These are phyloP conservation scores for Perkinsus marinus DNA, from an alignment of 169 alveolate species.

Conservation along the genomic window DNA sequence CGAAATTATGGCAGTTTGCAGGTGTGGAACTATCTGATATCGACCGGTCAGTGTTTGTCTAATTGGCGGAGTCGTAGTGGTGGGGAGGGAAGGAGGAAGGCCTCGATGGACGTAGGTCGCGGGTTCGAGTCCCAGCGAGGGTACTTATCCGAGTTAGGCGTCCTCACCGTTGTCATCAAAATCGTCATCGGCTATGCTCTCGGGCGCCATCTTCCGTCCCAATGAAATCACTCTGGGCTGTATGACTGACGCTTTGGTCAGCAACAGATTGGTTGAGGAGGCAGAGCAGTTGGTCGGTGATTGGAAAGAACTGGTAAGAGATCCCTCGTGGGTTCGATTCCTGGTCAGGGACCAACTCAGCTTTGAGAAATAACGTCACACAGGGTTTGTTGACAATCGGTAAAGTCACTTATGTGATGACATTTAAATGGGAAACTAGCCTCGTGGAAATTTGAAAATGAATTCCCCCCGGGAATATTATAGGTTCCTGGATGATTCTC, in stretches of 20 bases:
- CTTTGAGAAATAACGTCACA: no score
- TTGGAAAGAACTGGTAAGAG: constrained; percentile 37
- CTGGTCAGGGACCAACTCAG: no score
- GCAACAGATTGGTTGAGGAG: constrained; percentile 59
- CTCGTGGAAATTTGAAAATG: no score
- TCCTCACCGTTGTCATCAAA: background rate
- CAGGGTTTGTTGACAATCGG: no score
- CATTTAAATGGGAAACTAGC: no score
- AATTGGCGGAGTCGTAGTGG: background rate
- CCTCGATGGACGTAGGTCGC: background rate
- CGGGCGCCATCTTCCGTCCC: background rate
- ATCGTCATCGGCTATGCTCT: background rate
- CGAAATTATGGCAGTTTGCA: background rate
- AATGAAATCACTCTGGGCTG: constrained; percentile 68
- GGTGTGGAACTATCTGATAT: background rate
- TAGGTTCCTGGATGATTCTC: no score
- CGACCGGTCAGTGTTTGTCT: background rate
- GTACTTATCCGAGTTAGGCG: background rate
- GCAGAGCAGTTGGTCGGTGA: constrained; percentile 60
- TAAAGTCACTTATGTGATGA: no score
- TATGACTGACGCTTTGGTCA: constrained; percentile 70
- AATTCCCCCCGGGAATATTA: no score
- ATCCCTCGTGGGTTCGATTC: no score
- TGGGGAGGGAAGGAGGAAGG: background rate
- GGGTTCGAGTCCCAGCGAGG: background rate